Base-by-base conservation (phyloP, 768 basidiomycete species). In the Hygrocybe coccinea region DNA sequence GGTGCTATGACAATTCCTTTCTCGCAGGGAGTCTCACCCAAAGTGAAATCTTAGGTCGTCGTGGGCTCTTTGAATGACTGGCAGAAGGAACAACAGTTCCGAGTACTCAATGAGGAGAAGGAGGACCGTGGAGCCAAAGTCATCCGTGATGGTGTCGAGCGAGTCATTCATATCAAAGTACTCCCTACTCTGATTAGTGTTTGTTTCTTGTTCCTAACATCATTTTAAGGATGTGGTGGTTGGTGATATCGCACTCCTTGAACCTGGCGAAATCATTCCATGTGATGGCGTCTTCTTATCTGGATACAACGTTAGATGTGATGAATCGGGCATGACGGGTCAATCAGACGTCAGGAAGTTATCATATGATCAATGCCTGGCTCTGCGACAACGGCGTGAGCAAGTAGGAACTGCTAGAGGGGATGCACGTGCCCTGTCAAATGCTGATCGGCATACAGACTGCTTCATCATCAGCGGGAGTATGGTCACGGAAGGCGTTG, bases 51-150 rank as follows among this genome's bases (percentile, higher is more conserved):
- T 33, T 57, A 88, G 87, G 86, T 91, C 56, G 62, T 92, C 44
- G 95, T 99, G 55, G 95, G 95, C 24, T 93, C 94, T 11, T 61
- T 97, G 44, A 98, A 97, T 65, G 97, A 99, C 71, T 99, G 91
- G 88, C 94, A 97, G 71, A 98, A 97, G 71, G 97, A 99, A 70
- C 85, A 86, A 1, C 97, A 98, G 71, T 99, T 98, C 76, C 84
- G 87, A 63, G 78, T 75, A 17, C 80, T 99, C 38, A 98, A 97
- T 65, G 90, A 89, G 62, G 89, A 95, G 72, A 95, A 95, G 71
- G 95, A 98, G 55, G 95, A 95, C 62, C 89, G 95, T 22, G 82
- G 79, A 5, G 84, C 92, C 62, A 93, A 93, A 69, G 86, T 88
- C 50, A 85, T 92, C 57, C 85, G 93, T 12, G 74, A 81, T 53